These are phyloP conservation scores for Clonostachys byssicola DNA, from an alignment of 2,329 filamentous ascomycete species.

Conservation along the genomic window DNA sequence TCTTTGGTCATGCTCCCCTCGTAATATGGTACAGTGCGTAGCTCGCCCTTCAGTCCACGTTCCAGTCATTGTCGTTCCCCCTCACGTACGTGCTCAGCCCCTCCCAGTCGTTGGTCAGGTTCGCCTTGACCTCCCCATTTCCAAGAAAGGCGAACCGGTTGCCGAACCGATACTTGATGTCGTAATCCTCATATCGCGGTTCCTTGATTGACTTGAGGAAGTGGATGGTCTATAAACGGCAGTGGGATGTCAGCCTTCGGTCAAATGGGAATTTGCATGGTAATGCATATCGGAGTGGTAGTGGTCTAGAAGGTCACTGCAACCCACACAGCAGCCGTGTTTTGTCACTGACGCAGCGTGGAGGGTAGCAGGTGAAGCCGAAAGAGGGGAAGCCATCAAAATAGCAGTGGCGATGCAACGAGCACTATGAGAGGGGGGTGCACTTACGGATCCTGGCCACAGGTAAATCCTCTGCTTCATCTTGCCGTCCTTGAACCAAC, in stretches of 20 bases:
- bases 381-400: neutral
- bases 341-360: too few species aligned
- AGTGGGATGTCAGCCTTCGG: neutral
- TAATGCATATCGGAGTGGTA: neutral
- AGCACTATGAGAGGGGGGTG: too few species aligned
- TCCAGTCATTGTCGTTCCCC: slow-evolving; percentile 36
- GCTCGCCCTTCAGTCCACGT: slow-evolving; percentile 25
- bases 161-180: slow-evolving; percentile 22
- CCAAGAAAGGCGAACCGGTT: slow-evolving; percentile 31
- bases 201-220: slow-evolving; percentile 29
- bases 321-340: too few species aligned
- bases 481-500: slow-evolving; percentile 27
- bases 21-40: neutral
- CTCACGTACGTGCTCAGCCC: slow-evolving; percentile 38
- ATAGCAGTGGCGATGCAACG: neutral
- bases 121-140: slow-evolving; percentile 39
- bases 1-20: too few species aligned
- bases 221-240: slow-evolving; percentile 19
- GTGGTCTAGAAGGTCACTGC: too few species aligned
- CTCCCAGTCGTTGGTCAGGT: slow-evolving; percentile 26
- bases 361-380: neutral
- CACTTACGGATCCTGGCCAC: slow-evolving; percentile 23
- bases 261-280: neutral
- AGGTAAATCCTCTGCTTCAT: slow-evolving; percentile 23
- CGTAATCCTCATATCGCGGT: slow-evolving; percentile 23